These are phyloP conservation scores for Geranium rotundifolium DNA, from an alignment of 345 rosid genomes.

Conservation along the genomic window DNA sequence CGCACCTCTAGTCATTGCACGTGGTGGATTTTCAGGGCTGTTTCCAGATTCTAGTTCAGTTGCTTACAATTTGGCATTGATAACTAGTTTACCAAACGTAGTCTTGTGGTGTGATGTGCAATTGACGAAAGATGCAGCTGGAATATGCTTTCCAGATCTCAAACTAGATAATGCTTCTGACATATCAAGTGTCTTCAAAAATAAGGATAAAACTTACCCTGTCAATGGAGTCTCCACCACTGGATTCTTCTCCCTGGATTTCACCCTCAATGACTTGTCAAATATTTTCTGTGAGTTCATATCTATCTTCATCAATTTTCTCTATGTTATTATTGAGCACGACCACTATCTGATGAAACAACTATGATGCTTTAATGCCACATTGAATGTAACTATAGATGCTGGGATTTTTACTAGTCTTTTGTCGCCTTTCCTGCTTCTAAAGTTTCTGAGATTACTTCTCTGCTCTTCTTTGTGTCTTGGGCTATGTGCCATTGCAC, in stretches of 20 bases:
- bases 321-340: too few species aligned
- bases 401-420: too few species aligned
- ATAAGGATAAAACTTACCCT: constrained; percentile 19
- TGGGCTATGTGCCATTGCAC: too few species aligned
- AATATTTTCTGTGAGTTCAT: constrained; percentile 39
- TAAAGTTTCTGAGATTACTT: too few species aligned
- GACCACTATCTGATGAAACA: too few species aligned
- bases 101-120: constrained; percentile 84
- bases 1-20: constrained; percentile 56
- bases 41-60: constrained; percentile 49
- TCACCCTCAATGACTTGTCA: constrained; percentile 26
- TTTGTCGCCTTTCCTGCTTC: too few species aligned
- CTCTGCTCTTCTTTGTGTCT: too few species aligned
- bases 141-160: constrained; percentile 66
- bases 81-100: constrained; percentile 22
- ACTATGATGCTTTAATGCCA: too few species aligned
- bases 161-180: constrained; percentile 41
- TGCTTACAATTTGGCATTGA: constrained; percentile 36
- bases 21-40: constrained; percentile 87
- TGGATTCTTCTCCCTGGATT: constrained; percentile 78
- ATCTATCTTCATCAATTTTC: neutral
- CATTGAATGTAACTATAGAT: too few species aligned
- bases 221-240: constrained; percentile 42
- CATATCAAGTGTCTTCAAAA: constrained; percentile 1
- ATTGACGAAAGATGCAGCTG: constrained; percentile 62